Conservation (phyloP, 2,329 filamentous ascomycete species). For the Aureobasidium melanogenum region DNA sequence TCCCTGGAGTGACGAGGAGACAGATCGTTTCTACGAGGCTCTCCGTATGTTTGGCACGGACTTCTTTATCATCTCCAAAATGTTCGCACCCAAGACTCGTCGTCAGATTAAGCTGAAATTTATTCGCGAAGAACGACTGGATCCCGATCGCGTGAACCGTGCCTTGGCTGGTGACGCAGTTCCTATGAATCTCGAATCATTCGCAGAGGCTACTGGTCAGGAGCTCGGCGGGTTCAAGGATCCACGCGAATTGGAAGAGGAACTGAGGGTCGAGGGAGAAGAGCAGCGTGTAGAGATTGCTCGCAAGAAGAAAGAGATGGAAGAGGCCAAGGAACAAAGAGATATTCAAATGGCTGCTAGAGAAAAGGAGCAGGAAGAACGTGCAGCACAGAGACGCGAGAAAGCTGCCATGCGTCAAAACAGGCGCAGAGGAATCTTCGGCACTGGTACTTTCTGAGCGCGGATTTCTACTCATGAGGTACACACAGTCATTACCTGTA, state of each 20-base stretch:
- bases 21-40: slow-evolving; percentile 66
- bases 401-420: slow-evolving; percentile 17
- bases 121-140: slow-evolving; percentile 64
- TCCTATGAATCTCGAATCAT: slow-evolving; percentile 32
- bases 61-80: slow-evolving; percentile 68
- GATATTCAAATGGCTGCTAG: slow-evolving; percentile 25
- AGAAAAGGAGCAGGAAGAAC: slow-evolving; percentile 22
- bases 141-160: slow-evolving; percentile 54
- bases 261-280: slow-evolving; percentile 23
- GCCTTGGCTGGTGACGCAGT: slow-evolving; percentile 44
- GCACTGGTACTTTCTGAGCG: slow-evolving; percentile 16
- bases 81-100: slow-evolving; percentile 64
- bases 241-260: slow-evolving; percentile 27
- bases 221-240: slow-evolving; percentile 30
- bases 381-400: slow-evolving; percentile 22
- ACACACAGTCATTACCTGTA: background rate
- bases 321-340: slow-evolving; percentile 25
- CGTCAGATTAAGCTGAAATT: slow-evolving; percentile 76
- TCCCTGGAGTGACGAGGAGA: slow-evolving; percentile 62
- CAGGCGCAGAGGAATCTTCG: slow-evolving; percentile 19
- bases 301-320: slow-evolving; percentile 26
- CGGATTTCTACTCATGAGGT: background rate
- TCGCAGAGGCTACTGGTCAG: slow-evolving; percentile 29
- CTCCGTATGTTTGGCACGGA: slow-evolving; percentile 73
- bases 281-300: slow-evolving; percentile 26